Base-by-base conservation (phyloP, 1,284 basidiomycete species). In the Phellopilus nigrolimitatus region DNA sequence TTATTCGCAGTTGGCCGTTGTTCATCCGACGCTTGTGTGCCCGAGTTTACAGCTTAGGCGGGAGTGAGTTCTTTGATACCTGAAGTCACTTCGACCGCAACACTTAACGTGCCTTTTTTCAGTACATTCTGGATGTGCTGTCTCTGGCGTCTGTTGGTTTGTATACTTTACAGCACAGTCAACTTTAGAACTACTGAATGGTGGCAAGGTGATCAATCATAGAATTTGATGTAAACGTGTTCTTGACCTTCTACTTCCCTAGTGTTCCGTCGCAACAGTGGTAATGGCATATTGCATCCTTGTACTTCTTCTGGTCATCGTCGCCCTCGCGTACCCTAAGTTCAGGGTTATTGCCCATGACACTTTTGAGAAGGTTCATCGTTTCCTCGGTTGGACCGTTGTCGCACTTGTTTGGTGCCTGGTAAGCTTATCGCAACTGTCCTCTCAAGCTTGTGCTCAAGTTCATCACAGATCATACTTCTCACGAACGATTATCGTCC, bases 341-440 rank as follows among this genome's bases (percentile, higher is more conserved):
- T 62, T 77, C 51, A 70, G 77, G 34, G 63, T 62, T 36, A 70
- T 71, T 39, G 65, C 68, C 49, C 78, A 79, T 62, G 70, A 79
- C 57, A 68, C 64, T 22, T 80, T 79, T 58, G 77, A 80, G 62
- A 68, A 67, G 31, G 69, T 71, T 6, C 79, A 80, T 61, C 74
- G 78, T 43, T 78, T 78, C 64, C 59, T 75, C 25, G 79, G 79
- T n/a, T 82, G 78, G 78, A 68, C 68, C 13, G 71, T 72, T n/a
- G 73, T 74, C 1, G 71, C 68, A 21, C 64, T 80, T 36, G 72
- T 80, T 5, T 80, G 78, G 77, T 64, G 63, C n/a, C 75, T 79
- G 67, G 75, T 75, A 40, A 17, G 65, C 60, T 40, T n/a, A 6
- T 13, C 3, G 13, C n/a, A 13, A 22, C 22, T 24, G 31, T 8